These are phyloP conservation scores for Sarcocystis neurona DNA, from an alignment of 169 alveolate genomes.

Conservation along the genomic window DNA sequence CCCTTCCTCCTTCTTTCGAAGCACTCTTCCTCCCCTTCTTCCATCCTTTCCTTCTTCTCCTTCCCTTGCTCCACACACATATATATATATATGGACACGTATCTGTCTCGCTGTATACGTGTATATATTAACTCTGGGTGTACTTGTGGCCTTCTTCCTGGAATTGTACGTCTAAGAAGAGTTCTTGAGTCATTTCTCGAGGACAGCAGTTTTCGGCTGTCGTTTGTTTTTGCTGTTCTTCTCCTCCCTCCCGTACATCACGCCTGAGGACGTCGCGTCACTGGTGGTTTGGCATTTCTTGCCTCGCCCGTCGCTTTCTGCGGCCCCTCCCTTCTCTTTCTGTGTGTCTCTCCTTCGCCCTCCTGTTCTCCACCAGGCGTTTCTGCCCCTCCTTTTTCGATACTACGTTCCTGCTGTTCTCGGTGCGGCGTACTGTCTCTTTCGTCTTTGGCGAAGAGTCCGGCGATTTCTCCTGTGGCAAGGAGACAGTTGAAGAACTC, in stretches of 20 bases:
- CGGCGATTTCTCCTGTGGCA: slow-evolving; percentile 96
- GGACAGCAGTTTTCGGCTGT: too few species aligned
- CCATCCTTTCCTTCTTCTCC: slow-evolving; percentile 65
- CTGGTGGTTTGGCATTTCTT: too few species aligned
- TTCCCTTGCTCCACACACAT: slow-evolving; percentile 67
- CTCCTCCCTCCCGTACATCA: too few species aligned
- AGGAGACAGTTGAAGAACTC: slow-evolving; percentile 92
- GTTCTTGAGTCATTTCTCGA: too few species aligned
- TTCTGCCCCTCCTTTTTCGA: slow-evolving; percentile 63
- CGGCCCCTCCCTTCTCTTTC: slow-evolving; percentile 51
- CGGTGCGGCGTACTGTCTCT: slow-evolving; percentile 82
- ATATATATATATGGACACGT: neutral
- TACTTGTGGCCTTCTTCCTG: too few species aligned
- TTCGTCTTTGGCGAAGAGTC: slow-evolving; percentile 92
- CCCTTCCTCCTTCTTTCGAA: too few species aligned
- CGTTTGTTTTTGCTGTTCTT: too few species aligned
- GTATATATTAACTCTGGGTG: slow-evolving; percentile 58
- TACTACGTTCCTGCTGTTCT: slow-evolving; percentile 72
- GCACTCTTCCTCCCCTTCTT: slow-evolving; percentile 66
- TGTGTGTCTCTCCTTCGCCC: neutral
- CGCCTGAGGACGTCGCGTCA: too few species aligned
- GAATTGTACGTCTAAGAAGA: too few species aligned
- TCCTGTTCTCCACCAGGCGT: slow-evolving; percentile 25
- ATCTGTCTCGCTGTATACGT: neutral
- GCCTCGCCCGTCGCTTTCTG: slow-evolving; percentile 63